Conservation (phyloP, 495 filamentous ascomycete genomes). For the Neurospora hispaniola region DNA sequence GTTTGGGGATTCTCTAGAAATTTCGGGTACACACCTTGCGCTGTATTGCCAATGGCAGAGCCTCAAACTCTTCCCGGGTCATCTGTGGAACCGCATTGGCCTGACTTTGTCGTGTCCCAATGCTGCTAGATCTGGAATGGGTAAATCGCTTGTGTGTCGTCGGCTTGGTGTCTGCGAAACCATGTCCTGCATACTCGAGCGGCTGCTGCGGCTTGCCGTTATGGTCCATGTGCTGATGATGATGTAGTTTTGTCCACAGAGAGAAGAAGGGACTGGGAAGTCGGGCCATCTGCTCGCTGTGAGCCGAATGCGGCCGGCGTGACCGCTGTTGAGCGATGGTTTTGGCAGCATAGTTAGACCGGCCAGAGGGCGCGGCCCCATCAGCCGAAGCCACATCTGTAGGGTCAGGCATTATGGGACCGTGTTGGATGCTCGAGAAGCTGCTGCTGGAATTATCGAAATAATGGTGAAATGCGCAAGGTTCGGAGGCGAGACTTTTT, state of each 20-base stretch:
- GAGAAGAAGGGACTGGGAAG: slow-evolving; percentile 20
- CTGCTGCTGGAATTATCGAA: neutral
- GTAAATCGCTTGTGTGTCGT: slow-evolving; percentile 11
- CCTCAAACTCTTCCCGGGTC: slow-evolving; percentile 33
- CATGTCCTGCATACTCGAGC: slow-evolving; percentile 1
- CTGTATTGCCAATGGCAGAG: slow-evolving; percentile 45
- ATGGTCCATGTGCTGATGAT: slow-evolving; percentile 11
- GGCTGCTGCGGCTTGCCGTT: slow-evolving; percentile 6
- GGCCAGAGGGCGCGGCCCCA: slow-evolving; percentile 1
- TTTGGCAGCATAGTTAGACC: neutral
- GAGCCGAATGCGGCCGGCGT: slow-evolving; percentile 16
- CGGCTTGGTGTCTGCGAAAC: slow-evolving; percentile 13
- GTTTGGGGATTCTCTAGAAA: neutral
- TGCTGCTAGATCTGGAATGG: slow-evolving; percentile 15
- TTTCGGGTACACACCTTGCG: slow-evolving; percentile 40
- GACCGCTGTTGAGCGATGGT: slow-evolving; percentile 8
- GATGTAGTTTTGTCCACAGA: slow-evolving; percentile 19
- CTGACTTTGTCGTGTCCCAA: slow-evolving; percentile 17
- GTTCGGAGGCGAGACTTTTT: slow-evolving; percentile 11
- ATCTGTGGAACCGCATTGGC: slow-evolving; percentile 19
- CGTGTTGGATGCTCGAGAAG: slow-evolving; percentile 1
- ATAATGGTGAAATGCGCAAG: neutral
- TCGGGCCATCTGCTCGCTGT: slow-evolving; percentile 10
- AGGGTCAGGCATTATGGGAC: slow-evolving; percentile 16
- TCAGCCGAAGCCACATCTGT: slow-evolving; percentile 10